Percentiles rank a stretch among this genome's conserved stretches.
Evolutionary conservation across 805 yeast genomes (phyloP).

Genomic region (Komagataella pastoris): DNA sequence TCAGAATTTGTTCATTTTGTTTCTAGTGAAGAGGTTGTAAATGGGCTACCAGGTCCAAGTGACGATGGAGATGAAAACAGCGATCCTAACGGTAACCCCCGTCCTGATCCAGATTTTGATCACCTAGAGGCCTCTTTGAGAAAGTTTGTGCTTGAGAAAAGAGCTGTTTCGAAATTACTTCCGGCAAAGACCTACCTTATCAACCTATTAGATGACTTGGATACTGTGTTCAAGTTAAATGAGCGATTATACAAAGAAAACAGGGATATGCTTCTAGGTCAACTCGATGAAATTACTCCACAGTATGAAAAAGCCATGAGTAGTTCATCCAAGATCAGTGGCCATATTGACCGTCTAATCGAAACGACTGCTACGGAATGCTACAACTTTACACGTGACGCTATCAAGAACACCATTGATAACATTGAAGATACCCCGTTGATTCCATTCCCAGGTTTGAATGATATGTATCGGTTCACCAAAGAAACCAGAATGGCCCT

Average conservation of each 20-base stretch:
- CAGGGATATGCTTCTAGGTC: constrained; percentile 27
- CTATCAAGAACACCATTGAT: constrained; percentile 37
- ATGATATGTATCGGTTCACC: constrained; percentile 59
- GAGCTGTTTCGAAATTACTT: constrained; percentile 75
- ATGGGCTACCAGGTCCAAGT: constrained; percentile 20
- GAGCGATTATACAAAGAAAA: constrained; percentile 37
- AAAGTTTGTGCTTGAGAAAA: constrained; percentile 75
- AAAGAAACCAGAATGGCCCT: constrained; percentile 53
- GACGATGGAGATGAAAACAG: constrained; percentile 24
- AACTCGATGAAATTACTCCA: constrained; percentile 50
- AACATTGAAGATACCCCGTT: constrained; percentile 18
- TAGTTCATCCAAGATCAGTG: constrained; percentile 40
- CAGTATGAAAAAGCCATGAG: constrained; percentile 39
- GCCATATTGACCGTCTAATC: constrained; percentile 44
- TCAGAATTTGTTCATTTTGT: constrained; percentile 91
- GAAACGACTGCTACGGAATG: constrained; percentile 46
- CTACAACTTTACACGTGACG: constrained; percentile 45
- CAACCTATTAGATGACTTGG: constrained; percentile 58
- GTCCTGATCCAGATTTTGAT: constrained; percentile 57
- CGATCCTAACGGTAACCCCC: constrained; percentile 18
- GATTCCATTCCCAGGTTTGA: constrained; percentile 47
- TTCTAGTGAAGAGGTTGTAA: constrained; percentile 41
- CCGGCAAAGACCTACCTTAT: constrained; percentile 85
- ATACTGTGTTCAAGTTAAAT: constrained; percentile 48
- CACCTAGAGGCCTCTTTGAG: constrained; percentile 74